A percentile compares a stretch with the other conserved stretches of the same genome.
Evolutionary conservation across 2,329 filamentous ascomycete species (phyloP).

Genomic region (Xylariaceae sp.): DNA sequence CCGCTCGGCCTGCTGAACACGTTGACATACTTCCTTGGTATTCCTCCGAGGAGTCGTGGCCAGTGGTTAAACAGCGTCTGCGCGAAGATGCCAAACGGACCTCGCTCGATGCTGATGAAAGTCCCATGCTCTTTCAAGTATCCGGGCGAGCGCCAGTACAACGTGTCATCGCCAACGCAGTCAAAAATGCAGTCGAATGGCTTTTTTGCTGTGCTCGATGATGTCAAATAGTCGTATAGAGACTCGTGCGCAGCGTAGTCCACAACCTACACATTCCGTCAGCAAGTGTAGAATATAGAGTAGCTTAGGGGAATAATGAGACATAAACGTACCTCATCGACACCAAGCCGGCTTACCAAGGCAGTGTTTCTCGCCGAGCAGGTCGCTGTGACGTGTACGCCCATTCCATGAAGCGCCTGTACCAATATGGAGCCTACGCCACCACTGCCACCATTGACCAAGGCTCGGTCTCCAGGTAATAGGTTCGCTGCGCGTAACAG

Average conservation of each 20-base stretch:
- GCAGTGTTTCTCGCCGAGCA: conserved; percentile 23
- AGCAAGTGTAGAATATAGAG: background rate
- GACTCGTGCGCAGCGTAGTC: conserved; percentile 23
- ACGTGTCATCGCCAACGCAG: conserved; percentile 23
- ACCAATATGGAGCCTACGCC: conserved; percentile 23
- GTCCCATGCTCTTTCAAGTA: conserved; percentile 22
- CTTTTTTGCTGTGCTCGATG: conserved; percentile 7
- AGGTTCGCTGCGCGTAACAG: conserved; percentile 26
- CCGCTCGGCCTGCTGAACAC: conserved; percentile 14
- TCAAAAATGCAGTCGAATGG: conserved; percentile 23
- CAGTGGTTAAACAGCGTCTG: conserved; percentile 18
- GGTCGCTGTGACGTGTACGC: conserved; percentile 22
- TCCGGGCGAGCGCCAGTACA: conserved; percentile 20
- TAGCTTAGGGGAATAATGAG: background rate
- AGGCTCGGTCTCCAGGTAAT: conserved; percentile 19
- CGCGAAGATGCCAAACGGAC: conserved; percentile 16
- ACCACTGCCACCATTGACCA: conserved; percentile 27
- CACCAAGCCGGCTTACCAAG: conserved; percentile 23
- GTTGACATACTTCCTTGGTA: conserved; percentile 15
- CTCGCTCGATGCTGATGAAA: conserved; percentile 21
- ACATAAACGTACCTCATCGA: conserved; percentile 20
- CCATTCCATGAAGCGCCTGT: conserved; percentile 21
- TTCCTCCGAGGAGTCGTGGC: conserved; percentile 21
- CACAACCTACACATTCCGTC: conserved; percentile 15
- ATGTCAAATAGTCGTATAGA: conserved; percentile 16